Percentiles rank a stretch among this genome's conserved stretches.
Evolutionary conservation across 108 stramenopile species (phyloP).

Genomic region (Thalassiosira profunda): DNA sequence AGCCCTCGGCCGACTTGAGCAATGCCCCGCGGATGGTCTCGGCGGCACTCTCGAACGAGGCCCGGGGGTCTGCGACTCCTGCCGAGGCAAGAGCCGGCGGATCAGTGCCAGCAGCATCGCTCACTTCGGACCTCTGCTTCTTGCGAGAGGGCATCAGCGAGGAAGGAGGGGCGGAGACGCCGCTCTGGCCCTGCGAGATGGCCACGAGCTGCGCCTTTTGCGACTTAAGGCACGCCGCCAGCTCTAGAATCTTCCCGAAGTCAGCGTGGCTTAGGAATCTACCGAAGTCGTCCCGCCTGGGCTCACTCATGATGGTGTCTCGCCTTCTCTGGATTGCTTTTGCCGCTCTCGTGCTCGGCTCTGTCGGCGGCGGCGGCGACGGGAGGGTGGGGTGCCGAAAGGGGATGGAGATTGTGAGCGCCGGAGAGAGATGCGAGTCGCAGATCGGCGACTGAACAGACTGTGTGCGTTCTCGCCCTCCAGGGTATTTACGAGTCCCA

Average conservation of each 20-base stretch:
- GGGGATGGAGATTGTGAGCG: too few species aligned
- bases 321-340: too few species aligned
- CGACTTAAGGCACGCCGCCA: constrained; percentile 30
- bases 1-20: neutral
- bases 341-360: too few species aligned
- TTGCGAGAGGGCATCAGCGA: constrained; percentile 1
- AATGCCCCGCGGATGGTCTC: constrained; percentile 25
- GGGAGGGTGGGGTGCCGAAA: too few species aligned
- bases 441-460: too few species aligned
- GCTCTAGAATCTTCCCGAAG: constrained; percentile 41
- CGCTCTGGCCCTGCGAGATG: neutral
- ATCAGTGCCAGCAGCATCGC: neutral
- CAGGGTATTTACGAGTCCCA: too few species aligned
- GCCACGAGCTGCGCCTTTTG: constrained; percentile 17
- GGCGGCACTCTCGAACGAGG: constrained; percentile 19
- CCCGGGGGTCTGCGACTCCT: neutral
- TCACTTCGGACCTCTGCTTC: neutral
- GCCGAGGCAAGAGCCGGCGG: neutral
- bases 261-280: constrained; percentile 40
- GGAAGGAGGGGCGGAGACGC: neutral
- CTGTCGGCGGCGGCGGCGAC: too few species aligned
- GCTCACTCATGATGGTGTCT: too few species aligned
- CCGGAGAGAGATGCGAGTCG: too few species aligned
- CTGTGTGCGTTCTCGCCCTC: too few species aligned
- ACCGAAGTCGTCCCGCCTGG: constrained; percentile 37